Evolutionary conservation across 768 basidiomycete genomes (phyloP), one percentile per base, ranked within the genome.

Genomic region (Boletus patriciae): DNA sequence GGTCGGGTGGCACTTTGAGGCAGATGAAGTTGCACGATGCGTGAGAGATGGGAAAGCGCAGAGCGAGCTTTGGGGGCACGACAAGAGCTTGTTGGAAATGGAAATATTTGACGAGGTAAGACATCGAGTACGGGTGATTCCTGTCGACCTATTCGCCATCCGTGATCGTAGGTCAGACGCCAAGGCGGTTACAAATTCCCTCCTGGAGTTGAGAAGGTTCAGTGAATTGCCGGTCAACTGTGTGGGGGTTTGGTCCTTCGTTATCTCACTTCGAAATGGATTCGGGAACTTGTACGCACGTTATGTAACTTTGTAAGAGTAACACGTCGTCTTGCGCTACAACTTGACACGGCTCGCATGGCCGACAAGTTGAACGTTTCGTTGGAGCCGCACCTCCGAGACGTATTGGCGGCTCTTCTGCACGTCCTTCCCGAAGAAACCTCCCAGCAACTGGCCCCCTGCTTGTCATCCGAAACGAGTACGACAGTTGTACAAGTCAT

Each of bases 11-110:
- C 83, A 91, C 70, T 95, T 86, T 71, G 83, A 94, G 71, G 92
- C 92, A 4, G 93, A 95, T 64, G 92, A 94, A 57, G 91, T 92
- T 12, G 92, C 90, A 18, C 73, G 90, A 46, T 90, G 88, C 65
- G 75, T 92, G 21, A 73, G 84, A 38, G 86, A 87, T 50, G 87
- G 87, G 3, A 90, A 87, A 76, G 73, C 74, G 25, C 85, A 94
- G 73, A 92, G 90, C 64, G 77, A 77, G 5, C 63, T 84, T 33
- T 93, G 92, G 90, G 80, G 85, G 1, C 87, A 87, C 62, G 83
- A 85, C 42, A 92, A 93, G 76, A 93, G 88, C 66, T 64, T 89
- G 63, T 63, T 94, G 58, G 83, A 88, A 59, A 94, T 94, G 87
- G 77, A 83, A 31, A 83, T 93, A 52, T 94, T 96, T 65, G 94